phyloP scores from a whole-genome alignment of 345 rosid species.

The Physaria fendleri region DNA sequence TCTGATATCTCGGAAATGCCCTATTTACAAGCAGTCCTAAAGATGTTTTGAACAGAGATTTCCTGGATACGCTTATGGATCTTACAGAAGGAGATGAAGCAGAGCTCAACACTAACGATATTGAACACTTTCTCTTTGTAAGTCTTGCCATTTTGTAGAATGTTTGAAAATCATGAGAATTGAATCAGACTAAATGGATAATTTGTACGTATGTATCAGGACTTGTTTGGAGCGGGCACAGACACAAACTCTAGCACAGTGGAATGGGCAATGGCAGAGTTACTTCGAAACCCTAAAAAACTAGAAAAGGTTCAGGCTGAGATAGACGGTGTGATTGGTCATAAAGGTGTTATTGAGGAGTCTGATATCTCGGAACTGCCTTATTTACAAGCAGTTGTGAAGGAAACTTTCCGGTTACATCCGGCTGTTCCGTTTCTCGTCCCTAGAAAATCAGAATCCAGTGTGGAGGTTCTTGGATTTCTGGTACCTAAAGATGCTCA shows the following conservation, averaged over 20 bases:
- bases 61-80: slow-evolving; percentile 13
- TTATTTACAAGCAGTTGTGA: slow-evolving; percentile 32
- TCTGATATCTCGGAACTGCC: slow-evolving; percentile 21
- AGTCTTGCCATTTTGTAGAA: slow-evolving; percentile 2
- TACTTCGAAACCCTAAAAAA: slow-evolving; percentile 7
- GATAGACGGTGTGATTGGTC: slow-evolving; percentile 24
- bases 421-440: slow-evolving; percentile 38
- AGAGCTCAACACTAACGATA: background rate
- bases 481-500: slow-evolving; percentile 31
- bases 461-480: slow-evolving; percentile 28
- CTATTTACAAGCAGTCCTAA: slow-evolving; percentile 32
- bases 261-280: slow-evolving; percentile 34
- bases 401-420: slow-evolving; percentile 43
- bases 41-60: slow-evolving; percentile 14
- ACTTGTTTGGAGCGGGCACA: slow-evolving; percentile 35
- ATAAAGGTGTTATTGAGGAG: slow-evolving; percentile 27
- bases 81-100: slow-evolving; percentile 7
- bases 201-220: slow-evolving; percentile 17
- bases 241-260: slow-evolving; percentile 36
- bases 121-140: slow-evolving; percentile 31
- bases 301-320: slow-evolving; percentile 26
- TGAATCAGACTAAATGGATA: no score
- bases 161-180: no score
- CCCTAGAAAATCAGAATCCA: slow-evolving; percentile 26
- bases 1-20: slow-evolving; percentile 1